Conservation (phyloP, 768 basidiomycete genomes). For the Kwoniella sp. region DNA sequence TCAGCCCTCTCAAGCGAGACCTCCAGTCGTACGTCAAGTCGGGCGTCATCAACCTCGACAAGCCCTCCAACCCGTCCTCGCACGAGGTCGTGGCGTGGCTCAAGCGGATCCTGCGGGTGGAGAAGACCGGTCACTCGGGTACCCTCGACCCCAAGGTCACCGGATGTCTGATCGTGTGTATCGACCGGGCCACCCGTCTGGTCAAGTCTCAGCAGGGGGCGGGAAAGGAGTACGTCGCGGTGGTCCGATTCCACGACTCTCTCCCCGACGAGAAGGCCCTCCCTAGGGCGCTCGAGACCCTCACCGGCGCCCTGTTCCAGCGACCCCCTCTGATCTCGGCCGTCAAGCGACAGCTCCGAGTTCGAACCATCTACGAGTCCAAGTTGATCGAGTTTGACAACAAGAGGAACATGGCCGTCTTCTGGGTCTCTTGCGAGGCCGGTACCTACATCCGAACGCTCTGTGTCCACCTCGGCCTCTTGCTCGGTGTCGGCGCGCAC, state of each 20-base stretch:
- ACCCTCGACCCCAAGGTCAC: constrained; percentile 99
- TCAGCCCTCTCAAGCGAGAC: constrained; percentile 91
- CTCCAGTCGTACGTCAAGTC: constrained; percentile 90
- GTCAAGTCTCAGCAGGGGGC: constrained; percentile 99
- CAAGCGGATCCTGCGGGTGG: constrained; percentile 88
- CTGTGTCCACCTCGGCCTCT: constrained; percentile 90
- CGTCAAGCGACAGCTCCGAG: constrained; percentile 94
- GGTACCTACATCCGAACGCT: constrained; percentile 79
- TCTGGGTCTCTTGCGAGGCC: constrained; percentile 98
- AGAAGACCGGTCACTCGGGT: constrained; percentile 98
- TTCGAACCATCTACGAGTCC: constrained; percentile 94
- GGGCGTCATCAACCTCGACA: constrained; percentile 98
- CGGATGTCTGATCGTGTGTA: constrained; percentile 96
- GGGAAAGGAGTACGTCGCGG: constrained; percentile 99
- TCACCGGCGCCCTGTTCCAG: constrained; percentile 97
- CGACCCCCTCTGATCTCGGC: constrained; percentile 97
- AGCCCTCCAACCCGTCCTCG: constrained; percentile 97
- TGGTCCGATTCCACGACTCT: constrained; percentile 81
- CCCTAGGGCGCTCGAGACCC: constrained; percentile 87
- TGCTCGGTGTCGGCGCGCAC: constrained; percentile 97
- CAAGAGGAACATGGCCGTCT: constrained; percentile 90
- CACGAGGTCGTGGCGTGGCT: constrained; percentile 99
- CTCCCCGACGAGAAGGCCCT: constrained; percentile 78
- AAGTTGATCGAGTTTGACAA: constrained; percentile 96
- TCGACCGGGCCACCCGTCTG: constrained; percentile 93